Evolutionary conservation across 2,329 filamentous ascomycete species (phyloP).

Genomic region (Trichophyton schoenleinii): DNA sequence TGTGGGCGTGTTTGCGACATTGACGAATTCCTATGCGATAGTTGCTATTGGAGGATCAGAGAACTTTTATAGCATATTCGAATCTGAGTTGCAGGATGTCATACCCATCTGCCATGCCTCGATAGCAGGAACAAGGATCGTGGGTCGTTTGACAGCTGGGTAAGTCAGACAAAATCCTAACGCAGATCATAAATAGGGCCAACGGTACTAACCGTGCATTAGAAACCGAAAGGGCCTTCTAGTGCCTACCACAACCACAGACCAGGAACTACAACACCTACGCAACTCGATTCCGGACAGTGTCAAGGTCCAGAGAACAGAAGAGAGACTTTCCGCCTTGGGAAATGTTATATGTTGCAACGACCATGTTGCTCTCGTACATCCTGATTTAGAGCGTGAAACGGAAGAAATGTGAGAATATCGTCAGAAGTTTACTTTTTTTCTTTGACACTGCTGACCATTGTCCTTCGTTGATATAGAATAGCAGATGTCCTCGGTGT

Average conservation of each 20-base stretch:
- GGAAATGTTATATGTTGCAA: conserved; percentile 96
- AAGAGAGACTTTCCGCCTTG: conserved; percentile 87
- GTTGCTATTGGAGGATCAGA: conserved; percentile 90
- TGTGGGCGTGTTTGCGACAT: conserved; percentile 89
- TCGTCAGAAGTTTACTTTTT: background rate
- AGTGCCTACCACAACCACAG: conserved; percentile 88
- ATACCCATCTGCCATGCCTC: conserved; percentile 95
- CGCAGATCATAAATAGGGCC: no score
- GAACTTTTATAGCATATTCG: conserved; percentile 99
- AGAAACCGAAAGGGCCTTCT: conserved; percentile 94
- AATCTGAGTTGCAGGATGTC: conserved; percentile 92
- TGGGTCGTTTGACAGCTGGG: conserved; percentile 89
- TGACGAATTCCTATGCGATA: conserved; percentile 94
- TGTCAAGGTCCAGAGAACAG: conserved; percentile 92
- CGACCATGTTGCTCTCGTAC: conserved; percentile 91
- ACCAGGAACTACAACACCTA: conserved; percentile 95
- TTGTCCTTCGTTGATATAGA: conserved; percentile 15
- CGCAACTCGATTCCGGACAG: conserved; percentile 85
- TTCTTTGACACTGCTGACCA: background rate
- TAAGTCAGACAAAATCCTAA: conserved; percentile 31
- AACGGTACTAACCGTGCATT: background rate
- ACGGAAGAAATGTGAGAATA: conserved; percentile 70
- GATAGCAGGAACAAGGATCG: conserved; percentile 90
- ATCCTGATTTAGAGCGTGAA: conserved; percentile 93
- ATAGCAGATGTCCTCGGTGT: conserved; percentile 73